phyloP scores from a whole-genome alignment of 2,329 filamentous ascomycete species.

The Verticillium tricorpus region DNA sequence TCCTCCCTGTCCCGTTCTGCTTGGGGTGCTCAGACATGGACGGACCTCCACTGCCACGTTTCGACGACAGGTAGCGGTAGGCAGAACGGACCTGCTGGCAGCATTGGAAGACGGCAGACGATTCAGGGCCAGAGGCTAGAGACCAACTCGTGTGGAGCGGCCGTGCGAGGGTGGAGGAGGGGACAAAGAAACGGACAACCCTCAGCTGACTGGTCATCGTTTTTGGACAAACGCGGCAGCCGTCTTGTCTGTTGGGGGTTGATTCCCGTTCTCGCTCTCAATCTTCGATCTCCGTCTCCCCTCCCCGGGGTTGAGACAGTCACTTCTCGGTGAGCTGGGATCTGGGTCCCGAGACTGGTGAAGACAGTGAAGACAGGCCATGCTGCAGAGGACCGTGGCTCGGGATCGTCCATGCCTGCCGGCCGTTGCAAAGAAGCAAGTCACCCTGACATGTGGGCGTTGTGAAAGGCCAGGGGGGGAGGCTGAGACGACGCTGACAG shows the following conservation, averaged over 20 bases:
- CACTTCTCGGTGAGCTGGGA: background rate
- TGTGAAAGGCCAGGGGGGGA: background rate
- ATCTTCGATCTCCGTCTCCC: too few relatives aligned
- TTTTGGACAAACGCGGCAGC: background rate
- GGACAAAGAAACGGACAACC: background rate
- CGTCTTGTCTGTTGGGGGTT: background rate
- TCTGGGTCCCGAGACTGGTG: background rate
- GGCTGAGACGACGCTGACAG: background rate
- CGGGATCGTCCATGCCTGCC: background rate
- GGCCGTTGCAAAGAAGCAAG: background rate
- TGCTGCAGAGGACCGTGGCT: background rate
- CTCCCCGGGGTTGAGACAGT: background rate
- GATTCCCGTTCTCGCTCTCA: background rate
- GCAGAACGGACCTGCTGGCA: background rate
- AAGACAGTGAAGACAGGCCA: background rate
- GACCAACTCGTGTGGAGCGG: background rate
- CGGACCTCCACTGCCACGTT: constrained; percentile 2
- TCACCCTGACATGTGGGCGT: background rate
- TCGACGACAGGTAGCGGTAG: background rate
- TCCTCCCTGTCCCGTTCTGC: background rate
- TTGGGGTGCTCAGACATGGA: background rate
- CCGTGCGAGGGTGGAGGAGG: background rate
- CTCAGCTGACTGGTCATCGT: background rate
- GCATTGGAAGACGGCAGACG: background rate
- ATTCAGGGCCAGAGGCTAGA: background rate